Evolutionary conservation across 208 protist species (phyloP), one percentile per base, ranked within the genome.

Genomic region (Crithidia expoeki): DNA sequence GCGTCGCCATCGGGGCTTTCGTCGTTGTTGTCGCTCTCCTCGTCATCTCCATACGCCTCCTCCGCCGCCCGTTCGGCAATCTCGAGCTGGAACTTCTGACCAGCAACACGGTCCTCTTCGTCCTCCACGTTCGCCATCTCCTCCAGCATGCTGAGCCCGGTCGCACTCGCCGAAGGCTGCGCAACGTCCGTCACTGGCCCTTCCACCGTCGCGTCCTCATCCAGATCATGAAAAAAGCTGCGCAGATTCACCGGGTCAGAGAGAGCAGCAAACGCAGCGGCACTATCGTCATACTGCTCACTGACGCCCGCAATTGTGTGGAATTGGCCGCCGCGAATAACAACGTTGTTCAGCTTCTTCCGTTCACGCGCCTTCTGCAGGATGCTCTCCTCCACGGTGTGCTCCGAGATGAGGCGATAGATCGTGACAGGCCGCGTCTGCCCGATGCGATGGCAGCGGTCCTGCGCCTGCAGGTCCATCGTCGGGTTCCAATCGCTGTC

Each of bases 401-500:
- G 81, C 67, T 97, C 89, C 49, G 87, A 97, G 53, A 99, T 87
- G 30, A 99, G 86, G 34, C 98, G 89, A 79, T 99, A 99, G 63
- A 99, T 98, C 57, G 96, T 96, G 19, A 99, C 98, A 16, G 98
- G 89, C 40, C 92, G 86, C 1, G 95, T 99, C 70, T 99, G 98
- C 16, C 98, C 98, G 62, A 99, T 99, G 58, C 98, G 89, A 70
- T 99, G 98, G 67, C 92, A 97, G 36, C 98, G 84, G 70, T 99
- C 98, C 81, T 99, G 96, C 28, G 98, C 98, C 80, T 99, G 98
- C 36, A 96, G 82, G 73, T 99, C 98, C 91, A 98, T 99, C 25
- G 98, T 97, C 2, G 99, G 99, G 85, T 99, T 99, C 98, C 98
- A 99, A 81, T 99, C 98, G 33, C 81, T 96, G 82, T 99, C 99